Base-by-base conservation (phyloP, 2,329 filamentous ascomycete species). In the Aspergillus phoenicis region DNA sequence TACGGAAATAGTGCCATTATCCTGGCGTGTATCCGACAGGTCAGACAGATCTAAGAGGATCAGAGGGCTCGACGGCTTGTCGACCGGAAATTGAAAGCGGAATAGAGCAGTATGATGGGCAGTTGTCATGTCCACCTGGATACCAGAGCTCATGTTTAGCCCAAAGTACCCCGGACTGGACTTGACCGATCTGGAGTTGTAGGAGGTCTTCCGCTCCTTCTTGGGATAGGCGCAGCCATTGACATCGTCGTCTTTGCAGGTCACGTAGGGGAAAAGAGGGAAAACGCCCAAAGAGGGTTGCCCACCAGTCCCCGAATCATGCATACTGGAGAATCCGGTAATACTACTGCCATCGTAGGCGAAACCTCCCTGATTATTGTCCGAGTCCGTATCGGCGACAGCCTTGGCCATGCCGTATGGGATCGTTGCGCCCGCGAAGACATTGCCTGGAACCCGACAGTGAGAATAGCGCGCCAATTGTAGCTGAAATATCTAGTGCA, bases 271-370 rank as follows among this genome's bases (percentile, higher is more conserved):
- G 66, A 92, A 91, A 1, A 91, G 77, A 1, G 89, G 86, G 58
- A 91, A 91, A 69, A 91, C 91, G 5, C 89, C 89, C 1, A 92
- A 78, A 4, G 87, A 90, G 0, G 89, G 87, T 10, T 75, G 69
- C 36, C 78, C 79, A 56, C 81, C 81, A 48, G 81, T 83, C 8
- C 82, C 82, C 13, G 76, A 79, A 66, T 84, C 82, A 60, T 84
- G 82, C 75, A 83, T 77, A 8, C 76, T 73, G 8, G 74, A 77
- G 69, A 85, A 85, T 10, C 83, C 83, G 10, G 80, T 81, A 52
- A 85, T 75, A 41, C 75, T 79, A 59, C 78, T 81, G 15, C 79
- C 81, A 63, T 85, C 83, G 1, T 79, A 80, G 6, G 83, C 79
- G 68, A 85, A 86, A 1, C 84, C 84, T 48, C 83, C 84, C 63